Conservation (phyloP, 2,329 filamentous ascomycete genomes). For the Botrytis sinoallii region DNA sequence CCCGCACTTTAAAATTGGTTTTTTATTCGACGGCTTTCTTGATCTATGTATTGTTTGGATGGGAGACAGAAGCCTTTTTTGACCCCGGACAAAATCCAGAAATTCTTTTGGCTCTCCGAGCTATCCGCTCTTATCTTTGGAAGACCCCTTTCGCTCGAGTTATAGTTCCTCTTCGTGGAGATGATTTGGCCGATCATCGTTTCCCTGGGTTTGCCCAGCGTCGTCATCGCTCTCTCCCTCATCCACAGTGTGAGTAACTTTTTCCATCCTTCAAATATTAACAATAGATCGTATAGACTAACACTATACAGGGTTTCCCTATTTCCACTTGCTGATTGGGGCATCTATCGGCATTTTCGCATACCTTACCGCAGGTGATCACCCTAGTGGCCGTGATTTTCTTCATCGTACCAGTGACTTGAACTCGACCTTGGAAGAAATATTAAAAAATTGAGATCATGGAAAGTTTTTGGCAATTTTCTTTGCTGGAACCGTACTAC, state of each 20-base stretch:
- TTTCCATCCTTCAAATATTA: background rate
- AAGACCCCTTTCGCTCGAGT: background rate
- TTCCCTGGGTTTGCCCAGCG: background rate
- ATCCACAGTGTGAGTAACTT: slow-evolving; percentile 4
- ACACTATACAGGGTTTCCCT: background rate
- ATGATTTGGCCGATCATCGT: background rate
- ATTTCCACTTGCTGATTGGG: slow-evolving; percentile 3
- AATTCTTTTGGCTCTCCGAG: background rate
- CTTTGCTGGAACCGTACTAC: background rate
- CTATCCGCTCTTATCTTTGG: background rate
- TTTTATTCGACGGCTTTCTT: background rate
- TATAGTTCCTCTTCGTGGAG: background rate
- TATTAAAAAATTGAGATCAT: background rate
- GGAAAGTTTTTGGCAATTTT: background rate
- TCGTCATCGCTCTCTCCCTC: background rate
- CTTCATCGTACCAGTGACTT: background rate
- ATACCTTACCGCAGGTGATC: background rate
- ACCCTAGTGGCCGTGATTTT: background rate
- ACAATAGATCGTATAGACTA: background rate
- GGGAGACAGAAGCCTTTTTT: background rate
- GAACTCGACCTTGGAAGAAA: background rate
- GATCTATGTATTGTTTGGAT: background rate
- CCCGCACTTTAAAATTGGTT: background rate
- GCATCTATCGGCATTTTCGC: background rate
- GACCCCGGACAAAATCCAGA: background rate